phyloP scores from a whole-genome alignment of 805 yeast genomes.

The Zygotorulaspora florentina region DNA sequence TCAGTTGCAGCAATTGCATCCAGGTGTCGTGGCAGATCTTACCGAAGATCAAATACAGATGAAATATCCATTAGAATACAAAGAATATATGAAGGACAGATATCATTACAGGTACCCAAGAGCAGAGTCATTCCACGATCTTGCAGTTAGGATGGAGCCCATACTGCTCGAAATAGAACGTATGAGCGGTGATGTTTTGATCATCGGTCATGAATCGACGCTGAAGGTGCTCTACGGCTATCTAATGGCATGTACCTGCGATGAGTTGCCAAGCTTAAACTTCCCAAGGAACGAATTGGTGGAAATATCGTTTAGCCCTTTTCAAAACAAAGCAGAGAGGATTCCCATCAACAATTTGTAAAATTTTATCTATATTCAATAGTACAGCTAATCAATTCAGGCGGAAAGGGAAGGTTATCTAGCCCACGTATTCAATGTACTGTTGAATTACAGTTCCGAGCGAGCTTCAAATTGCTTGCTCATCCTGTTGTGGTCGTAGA shows the following conservation, averaged over 20 bases:
- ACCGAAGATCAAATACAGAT: conserved; percentile 53
- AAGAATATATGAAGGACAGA: conserved; percentile 66
- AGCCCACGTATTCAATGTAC: too few species aligned
- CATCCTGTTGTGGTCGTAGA: too few species aligned
- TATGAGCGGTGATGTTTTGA: conserved; percentile 77
- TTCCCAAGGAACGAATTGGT: conserved; percentile 82
- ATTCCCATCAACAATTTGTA: conserved; percentile 34
- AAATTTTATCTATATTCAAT: neutral
- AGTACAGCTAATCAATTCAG: too few species aligned
- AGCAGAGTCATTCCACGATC: conserved; percentile 92
- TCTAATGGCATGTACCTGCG: conserved; percentile 84
- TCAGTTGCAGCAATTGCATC: conserved; percentile 82
- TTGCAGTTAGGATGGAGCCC: conserved; percentile 92
- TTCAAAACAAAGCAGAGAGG: conserved; percentile 63
- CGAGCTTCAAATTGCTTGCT: too few species aligned
- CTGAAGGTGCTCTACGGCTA: conserved; percentile 89
- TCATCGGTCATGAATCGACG: conserved; percentile 91
- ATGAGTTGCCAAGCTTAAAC: conserved; percentile 74
- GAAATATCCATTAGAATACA: conserved; percentile 66
- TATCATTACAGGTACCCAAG: conserved; percentile 90
- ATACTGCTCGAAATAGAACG: conserved; percentile 90
- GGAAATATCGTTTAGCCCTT: conserved; percentile 84
- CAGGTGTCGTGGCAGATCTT: conserved; percentile 79
- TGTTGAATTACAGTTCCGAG: too few species aligned
- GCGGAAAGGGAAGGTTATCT: too few species aligned